Conservation (phyloP, 2,329 filamentous ascomycete genomes). For the Pseudogymnoascus sp. region DNA sequence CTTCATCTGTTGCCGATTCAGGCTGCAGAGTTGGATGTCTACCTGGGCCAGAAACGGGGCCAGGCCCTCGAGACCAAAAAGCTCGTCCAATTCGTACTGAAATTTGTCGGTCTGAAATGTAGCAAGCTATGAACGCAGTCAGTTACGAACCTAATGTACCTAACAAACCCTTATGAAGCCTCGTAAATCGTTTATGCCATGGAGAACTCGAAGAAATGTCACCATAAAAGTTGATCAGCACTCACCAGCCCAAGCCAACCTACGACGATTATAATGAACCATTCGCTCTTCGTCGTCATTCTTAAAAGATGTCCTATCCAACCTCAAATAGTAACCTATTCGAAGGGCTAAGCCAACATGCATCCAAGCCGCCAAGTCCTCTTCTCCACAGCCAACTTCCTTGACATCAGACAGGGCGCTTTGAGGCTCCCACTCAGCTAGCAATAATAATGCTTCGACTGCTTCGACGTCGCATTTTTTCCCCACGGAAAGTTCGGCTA, state of each 20-base stretch:
- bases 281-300: slow-evolving; percentile 54
- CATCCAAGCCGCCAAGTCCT: slow-evolving; percentile 73
- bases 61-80: slow-evolving; percentile 68
- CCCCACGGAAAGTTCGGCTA: slow-evolving; percentile 61
- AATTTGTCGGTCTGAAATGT: slow-evolving; percentile 56
- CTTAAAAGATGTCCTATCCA: slow-evolving; percentile 63
- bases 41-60: slow-evolving; percentile 52
- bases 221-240: slow-evolving; percentile 22
- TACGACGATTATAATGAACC: slow-evolving; percentile 54
- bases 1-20: slow-evolving; percentile 52
- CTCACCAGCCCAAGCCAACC: slow-evolving; percentile 60
- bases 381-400: slow-evolving; percentile 63
- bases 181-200: not conserved
- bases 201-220: not conserved
- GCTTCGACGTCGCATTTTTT: slow-evolving; percentile 63
- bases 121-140: slow-evolving; percentile 41
- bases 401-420: slow-evolving; percentile 33
- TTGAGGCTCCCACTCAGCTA: slow-evolving; percentile 60
- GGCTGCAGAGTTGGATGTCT: slow-evolving; percentile 53
- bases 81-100: slow-evolving; percentile 66
- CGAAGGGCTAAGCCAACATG: slow-evolving; percentile 65
- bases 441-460: slow-evolving; percentile 61
- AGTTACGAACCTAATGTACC: not conserved
- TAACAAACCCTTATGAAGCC: not conserved
- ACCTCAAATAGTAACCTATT: slow-evolving; percentile 62